These are phyloP conservation scores for Papiliotrema terrestris DNA, from an alignment of 1,284 basidiomycete species.

Conservation along the genomic window DNA sequence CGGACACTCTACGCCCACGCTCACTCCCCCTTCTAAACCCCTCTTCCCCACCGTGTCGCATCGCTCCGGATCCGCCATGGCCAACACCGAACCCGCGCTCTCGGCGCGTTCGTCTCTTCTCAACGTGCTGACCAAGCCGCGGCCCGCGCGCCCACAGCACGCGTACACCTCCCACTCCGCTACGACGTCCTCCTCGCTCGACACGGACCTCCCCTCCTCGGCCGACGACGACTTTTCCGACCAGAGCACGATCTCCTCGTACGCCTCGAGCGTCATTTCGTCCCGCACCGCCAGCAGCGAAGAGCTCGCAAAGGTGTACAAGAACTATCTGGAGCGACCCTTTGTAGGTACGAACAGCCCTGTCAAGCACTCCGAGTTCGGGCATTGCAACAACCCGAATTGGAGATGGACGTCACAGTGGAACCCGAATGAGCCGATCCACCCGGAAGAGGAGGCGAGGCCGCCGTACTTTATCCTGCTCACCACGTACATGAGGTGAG, in stretches of 20 bases:
- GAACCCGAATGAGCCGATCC: conserved; percentile 51
- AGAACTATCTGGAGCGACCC: conserved; percentile 39
- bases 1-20: conserved; percentile 5
- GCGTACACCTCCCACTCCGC: conserved; percentile 6
- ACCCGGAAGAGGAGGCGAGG: conserved; percentile 59
- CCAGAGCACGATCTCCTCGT: conserved; percentile 37
- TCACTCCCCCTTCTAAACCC: conserved; percentile 15
- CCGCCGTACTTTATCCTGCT: conserved; percentile 88
- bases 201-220: conserved; percentile 3
- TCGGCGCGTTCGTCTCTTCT: conserved; percentile 33
- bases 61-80: conserved; percentile 1
- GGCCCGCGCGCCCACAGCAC: conserved; percentile 5
- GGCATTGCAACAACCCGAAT: conserved; percentile 45
- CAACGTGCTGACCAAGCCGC: conserved; percentile 35
- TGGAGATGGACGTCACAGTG: conserved; percentile 49
- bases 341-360: conserved; percentile 34
- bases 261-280: conserved; percentile 27
- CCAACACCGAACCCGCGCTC: neutral
- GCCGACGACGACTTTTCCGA: conserved; percentile 36
- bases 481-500: conserved; percentile 71
- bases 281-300: conserved; percentile 14
- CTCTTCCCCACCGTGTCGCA: conserved; percentile 13
- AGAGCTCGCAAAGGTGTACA: conserved; percentile 38
- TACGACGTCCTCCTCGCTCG: conserved; percentile 3
- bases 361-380: conserved; percentile 48